These are phyloP conservation scores for Beauveria sp. DNA, from an alignment of 2,329 filamentous ascomycete genomes.

Conservation along the genomic window DNA sequence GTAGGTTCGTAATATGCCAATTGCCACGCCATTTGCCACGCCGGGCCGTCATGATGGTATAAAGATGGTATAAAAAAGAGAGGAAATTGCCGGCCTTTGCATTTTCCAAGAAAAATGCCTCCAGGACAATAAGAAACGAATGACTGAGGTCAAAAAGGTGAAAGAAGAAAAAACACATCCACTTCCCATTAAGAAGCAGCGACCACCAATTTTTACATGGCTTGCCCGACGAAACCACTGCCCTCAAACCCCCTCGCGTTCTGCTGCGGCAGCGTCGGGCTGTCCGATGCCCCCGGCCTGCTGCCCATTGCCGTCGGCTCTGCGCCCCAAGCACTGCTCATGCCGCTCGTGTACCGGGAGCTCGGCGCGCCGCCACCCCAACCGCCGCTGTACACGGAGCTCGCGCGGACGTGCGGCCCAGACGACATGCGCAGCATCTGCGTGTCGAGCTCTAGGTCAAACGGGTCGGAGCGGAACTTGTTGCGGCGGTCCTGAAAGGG, in stretches of 20 bases:
- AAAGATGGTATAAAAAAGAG: not conserved
- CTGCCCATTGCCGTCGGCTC: not conserved
- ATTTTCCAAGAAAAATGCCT: not conserved
- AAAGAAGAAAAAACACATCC: not conserved
- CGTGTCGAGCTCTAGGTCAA: conserved; percentile 48
- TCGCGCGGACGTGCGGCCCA: conserved; percentile 21
- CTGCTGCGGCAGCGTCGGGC: conserved; percentile 7
- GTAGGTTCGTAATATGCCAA: conserved; percentile 6
- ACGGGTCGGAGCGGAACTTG: conserved; percentile 57
- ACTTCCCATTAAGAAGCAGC: not conserved
- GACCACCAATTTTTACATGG: not conserved
- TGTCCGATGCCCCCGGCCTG: not conserved
- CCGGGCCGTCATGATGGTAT: conserved; percentile 5
- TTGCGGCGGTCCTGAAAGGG: conserved; percentile 41
- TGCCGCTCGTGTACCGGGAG: conserved; percentile 44
- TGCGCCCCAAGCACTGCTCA: conserved; percentile 22
- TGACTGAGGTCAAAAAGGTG: not conserved
- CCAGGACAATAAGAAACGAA: not conserved
- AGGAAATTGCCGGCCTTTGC: not conserved
- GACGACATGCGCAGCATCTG: conserved; percentile 14
- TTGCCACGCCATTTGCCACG: conserved; percentile 2
- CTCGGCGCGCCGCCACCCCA: conserved; percentile 14
- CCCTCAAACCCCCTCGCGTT: not conserved
- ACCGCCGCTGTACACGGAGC: conserved; percentile 30
- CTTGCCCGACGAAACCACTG: not conserved